phyloP scores from a whole-genome alignment of 192 early-diverging fungal species.

The Geranomyces variabilis region DNA sequence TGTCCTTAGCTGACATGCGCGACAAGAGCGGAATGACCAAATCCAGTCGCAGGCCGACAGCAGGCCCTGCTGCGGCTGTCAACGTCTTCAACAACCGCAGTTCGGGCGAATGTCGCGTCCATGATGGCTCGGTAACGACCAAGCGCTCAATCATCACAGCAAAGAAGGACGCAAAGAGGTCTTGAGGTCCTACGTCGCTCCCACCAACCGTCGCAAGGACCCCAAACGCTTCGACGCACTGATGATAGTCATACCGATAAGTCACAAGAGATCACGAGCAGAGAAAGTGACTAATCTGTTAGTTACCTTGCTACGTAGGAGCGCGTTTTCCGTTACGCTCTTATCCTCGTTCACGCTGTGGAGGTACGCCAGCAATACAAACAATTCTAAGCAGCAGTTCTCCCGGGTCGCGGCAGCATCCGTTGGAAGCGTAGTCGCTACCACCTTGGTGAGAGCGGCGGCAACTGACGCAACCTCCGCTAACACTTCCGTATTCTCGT shows the following conservation, averaged over 20 bases:
- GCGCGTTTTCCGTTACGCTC: conserved; percentile 6
- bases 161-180: conserved; percentile 37
- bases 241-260: neutral
- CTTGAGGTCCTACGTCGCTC: conserved; percentile 3
- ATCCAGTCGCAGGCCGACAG: conserved; percentile 44
- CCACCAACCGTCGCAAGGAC: conserved; percentile 22
- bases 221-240: conserved; percentile 13
- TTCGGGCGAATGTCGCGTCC: conserved; percentile 55
- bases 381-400: conserved; percentile 37
- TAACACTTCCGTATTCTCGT: conserved; percentile 46
- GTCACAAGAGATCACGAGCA: too few species aligned
- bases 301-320: neutral
- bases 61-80: conserved; percentile 28
- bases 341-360: conserved; percentile 39
- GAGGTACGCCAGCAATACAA: conserved; percentile 41
- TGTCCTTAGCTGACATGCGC: conserved; percentile 21
- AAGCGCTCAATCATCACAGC: conserved; percentile 8
- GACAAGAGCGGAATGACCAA: conserved; percentile 43
- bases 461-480: conserved; percentile 40
- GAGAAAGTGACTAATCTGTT: too few species aligned
- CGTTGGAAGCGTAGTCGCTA: conserved; percentile 3
- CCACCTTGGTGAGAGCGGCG: conserved; percentile 37
- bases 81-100: conserved; percentile 40
- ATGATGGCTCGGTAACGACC: conserved; percentile 10
- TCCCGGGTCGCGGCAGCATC: neutral